Base-by-base conservation (phyloP, 768 basidiomycete species). In the Zangia roseola region DNA sequence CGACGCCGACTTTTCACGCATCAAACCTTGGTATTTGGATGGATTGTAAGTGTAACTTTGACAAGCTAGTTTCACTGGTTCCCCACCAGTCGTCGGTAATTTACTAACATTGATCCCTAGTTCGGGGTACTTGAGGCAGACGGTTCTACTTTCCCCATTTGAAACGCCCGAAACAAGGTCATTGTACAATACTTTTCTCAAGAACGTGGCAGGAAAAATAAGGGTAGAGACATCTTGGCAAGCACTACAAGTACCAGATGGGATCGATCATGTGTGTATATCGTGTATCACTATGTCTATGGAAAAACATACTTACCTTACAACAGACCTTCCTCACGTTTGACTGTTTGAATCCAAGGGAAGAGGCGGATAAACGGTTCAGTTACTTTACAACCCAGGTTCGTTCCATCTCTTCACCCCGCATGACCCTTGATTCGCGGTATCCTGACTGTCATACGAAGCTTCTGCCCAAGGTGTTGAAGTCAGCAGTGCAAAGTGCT, bases 11-110 rank as follows among this genome's bases (percentile, higher is more conserved):
- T 97, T 98, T 71, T 95, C 94, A 10, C 83, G 97, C 10, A 88
- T 98, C 59, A 98, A 97, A 70, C 91, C 93, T 1, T 98, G 97
- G 97, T 97, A 94, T 67, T 79, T 98, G 10, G 95, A 98, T 57
- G 88, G 87, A 63, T 81, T 92, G 94, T 97, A 69, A 62, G 91
- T 72, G 10, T 38, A n/a, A 42, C 52, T 52, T 12, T 30, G 17
- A 33, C 20, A 14, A n/a, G 23, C 14, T 26, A 20, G 17, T 86
- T 88, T 3, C 92, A 90, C 91, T 92, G 83, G 82, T 58, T 81
- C 87, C 89, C 91, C 67, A 56, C 84, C 73, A 13, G 39, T 33
- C 40, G 48, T 52, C 5, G 23, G 20, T 21, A 10, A 23, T 24
- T 35, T 8, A 13, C 40, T 56, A 24, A 44, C 20, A 9, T 17